phyloP scores from a whole-genome alignment of 129 eudicot genomes.

The Silybum marianum region DNA sequence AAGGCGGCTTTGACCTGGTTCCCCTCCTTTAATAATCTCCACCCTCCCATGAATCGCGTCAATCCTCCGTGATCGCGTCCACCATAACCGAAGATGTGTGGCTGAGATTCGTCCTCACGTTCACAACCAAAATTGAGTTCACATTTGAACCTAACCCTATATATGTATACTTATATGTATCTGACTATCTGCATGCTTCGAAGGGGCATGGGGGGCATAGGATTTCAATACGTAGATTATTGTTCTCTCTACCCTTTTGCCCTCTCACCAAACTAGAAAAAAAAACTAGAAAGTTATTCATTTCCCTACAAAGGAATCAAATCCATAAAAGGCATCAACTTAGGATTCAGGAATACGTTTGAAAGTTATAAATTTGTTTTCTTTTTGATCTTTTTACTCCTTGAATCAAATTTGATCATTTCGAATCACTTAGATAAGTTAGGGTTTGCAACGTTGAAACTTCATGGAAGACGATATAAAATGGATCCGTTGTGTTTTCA shows the following conservation, averaged over 20 bases:
- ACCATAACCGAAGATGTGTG: too few relatives aligned
- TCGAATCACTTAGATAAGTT: background rate
- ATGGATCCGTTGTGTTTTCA: constrained; percentile 7
- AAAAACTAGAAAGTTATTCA: background rate
- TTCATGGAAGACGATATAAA: constrained; percentile 1
- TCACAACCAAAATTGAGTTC: too few relatives aligned
- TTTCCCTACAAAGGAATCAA: background rate
- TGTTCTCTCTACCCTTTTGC: too few relatives aligned
- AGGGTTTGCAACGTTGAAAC: constrained; percentile 13
- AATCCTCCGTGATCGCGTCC: too few relatives aligned
- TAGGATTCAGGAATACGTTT: background rate
- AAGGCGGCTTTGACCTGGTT: too few relatives aligned
- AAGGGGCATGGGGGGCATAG: background rate
- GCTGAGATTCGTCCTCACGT: too few relatives aligned
- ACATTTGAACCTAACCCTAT: too few relatives aligned
- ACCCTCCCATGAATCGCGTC: too few relatives aligned
- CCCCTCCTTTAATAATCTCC: too few relatives aligned
- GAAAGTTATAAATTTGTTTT: constrained; percentile 15
- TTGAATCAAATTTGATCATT: background rate
- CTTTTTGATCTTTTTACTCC: background rate
- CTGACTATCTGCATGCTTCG: too few relatives aligned
- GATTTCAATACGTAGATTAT: background rate
- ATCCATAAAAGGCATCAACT: background rate
- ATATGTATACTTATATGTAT: background rate
- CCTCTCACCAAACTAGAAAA: too few relatives aligned